Evolutionary conservation across 164 flowering plant species (phyloP), one percentile per base, ranked within the genome.

Genomic region (Dillenia turbinata): DNA sequence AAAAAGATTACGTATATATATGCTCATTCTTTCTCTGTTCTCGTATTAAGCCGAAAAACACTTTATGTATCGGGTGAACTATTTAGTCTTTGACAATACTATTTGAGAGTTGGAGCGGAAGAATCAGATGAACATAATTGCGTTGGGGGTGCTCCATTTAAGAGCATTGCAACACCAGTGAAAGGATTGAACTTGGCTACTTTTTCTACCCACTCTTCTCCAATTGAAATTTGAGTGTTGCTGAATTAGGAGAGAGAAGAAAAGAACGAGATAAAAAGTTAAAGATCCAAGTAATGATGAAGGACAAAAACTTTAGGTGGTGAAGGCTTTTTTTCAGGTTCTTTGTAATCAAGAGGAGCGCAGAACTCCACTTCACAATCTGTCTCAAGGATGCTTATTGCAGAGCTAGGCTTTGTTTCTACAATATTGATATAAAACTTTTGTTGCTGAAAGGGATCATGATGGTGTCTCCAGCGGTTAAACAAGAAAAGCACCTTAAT

Each of bases 351-450:
- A 53, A 83, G 78, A 24, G 86, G 83, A 33, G 84, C 84, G 5
- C 84, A 85, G 77, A 85, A 85, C 55, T 85, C 90, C 44, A 85
- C 90, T 66, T 81, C 87, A 70, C 90, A 85, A 61, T 85, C 87
- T 11, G 90, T 85, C 58, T 85, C 87, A 17, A 85, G 77, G 10
- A 85, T 77, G 58, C 82, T 78, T 9, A 85, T 51, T 11, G 84
- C 88, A 52, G 59, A 1, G 2, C 81, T 72, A 3, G 88, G 88
- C 63, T 78, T 80, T 54, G 88, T 60, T 48, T 84, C 86, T 2
- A 82, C 72, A 16, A 82, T 66, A 57, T 84, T 67, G 43, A 84
- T 82, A 62, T 75, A 80, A 54, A 58, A 84, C 59, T 78, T 74
- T 77, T 84, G 43, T 80, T 78, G 73, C 78, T 80, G 64, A 83